Conservation (phyloP, 768 basidiomycete genomes). For the Chalciporus chontae region DNA sequence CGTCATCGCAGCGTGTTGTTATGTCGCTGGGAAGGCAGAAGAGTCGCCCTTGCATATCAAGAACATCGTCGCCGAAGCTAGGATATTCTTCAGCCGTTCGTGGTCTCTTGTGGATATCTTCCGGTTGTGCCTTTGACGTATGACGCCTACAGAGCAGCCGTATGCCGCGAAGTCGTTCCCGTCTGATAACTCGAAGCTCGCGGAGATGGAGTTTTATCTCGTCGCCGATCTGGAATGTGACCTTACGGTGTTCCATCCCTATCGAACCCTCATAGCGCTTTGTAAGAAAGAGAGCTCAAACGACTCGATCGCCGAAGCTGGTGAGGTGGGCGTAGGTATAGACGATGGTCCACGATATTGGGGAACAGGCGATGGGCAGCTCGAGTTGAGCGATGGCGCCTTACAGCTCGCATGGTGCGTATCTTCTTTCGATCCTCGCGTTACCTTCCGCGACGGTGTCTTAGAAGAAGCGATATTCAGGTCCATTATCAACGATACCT, state of each 20-base stretch:
- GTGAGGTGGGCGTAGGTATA: conserved; percentile 48
- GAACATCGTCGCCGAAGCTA: conserved; percentile 81
- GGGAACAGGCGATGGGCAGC: conserved; percentile 76
- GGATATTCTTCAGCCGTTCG: conserved; percentile 69
- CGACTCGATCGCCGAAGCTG: conserved; percentile 50
- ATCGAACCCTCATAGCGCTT: conserved; percentile 79
- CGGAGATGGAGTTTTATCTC: conserved; percentile 99
- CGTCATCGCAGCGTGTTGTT: conserved; percentile 90
- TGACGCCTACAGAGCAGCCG: conserved; percentile 46
- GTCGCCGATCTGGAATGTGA: conserved; percentile 97
- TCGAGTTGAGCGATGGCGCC: conserved; percentile 71
- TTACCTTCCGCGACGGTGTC: background rate
- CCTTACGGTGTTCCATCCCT: conserved; percentile 90
- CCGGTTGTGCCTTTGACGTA: background rate
- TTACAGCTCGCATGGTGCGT: conserved; percentile 89
- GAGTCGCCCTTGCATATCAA: conserved; percentile 96
- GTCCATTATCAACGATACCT: conserved; percentile 97
- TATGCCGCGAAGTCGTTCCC: conserved; percentile 80
- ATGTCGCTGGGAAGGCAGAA: conserved; percentile 96
- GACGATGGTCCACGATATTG: conserved; percentile 66
- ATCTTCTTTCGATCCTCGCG: background rate
- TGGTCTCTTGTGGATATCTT: conserved; percentile 5
- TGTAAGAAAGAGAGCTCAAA: conserved; percentile 55
- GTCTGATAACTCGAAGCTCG: conserved; percentile 84
- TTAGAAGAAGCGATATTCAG: conserved; percentile 36